phyloP scores from a whole-genome alignment of 176 grass and related monocot species.

The Carex cristatella region DNA sequence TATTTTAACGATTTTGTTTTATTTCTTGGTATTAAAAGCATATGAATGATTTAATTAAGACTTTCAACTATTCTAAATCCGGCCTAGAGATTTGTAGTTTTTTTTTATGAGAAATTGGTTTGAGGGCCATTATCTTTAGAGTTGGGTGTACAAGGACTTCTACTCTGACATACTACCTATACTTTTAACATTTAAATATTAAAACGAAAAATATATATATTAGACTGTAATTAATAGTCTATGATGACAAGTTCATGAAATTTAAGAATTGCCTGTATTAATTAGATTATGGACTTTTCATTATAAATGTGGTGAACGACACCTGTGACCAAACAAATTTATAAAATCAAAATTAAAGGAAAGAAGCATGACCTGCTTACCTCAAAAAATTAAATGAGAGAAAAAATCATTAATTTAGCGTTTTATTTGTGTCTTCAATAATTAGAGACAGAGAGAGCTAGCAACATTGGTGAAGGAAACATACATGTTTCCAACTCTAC shows the following conservation, averaged over 20 bases:
- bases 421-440: background rate
- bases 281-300: background rate
- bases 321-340: constrained; percentile 2
- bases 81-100: background rate
- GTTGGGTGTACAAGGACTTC: background rate
- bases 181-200: background rate
- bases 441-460: background rate
- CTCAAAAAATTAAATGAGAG: background rate
- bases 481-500: no score
- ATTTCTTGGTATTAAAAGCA: background rate
- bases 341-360: background rate
- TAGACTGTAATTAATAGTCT: background rate
- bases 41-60: background rate
- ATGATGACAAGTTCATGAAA: background rate
- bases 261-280: background rate
- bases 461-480: background rate
- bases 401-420: background rate
- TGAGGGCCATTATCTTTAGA: constrained; percentile 9
- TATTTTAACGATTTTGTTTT: background rate
- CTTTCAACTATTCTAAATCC: background rate
- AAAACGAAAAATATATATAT: background rate
- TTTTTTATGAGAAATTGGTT: background rate
- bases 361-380: background rate
- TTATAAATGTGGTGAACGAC: constrained; percentile 1
- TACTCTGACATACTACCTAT: background rate